A percentile compares a stretch with the other conserved stretches of the same genome.
Conservation (phyloP, 2,329 filamentous ascomycete species). For the Nemania abortiva region DNA sequence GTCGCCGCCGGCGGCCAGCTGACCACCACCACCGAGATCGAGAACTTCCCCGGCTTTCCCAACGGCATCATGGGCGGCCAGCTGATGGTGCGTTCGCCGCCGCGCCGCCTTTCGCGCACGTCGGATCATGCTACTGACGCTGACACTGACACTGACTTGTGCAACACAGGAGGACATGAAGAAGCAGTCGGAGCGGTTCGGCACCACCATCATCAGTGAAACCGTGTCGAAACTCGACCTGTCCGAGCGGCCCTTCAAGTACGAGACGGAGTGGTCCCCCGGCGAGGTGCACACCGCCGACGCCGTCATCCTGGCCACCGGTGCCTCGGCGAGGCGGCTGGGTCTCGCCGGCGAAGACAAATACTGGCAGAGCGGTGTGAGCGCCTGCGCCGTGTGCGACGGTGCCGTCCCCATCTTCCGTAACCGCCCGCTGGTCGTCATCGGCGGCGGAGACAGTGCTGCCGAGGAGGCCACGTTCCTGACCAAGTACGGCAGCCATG, state of each 20-base stretch:
- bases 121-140: too few species aligned
- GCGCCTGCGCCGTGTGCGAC: conserved; percentile 96
- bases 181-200: conserved; percentile 89
- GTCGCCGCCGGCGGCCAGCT: conserved; percentile 96
- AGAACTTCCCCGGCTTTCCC: conserved; percentile 98
- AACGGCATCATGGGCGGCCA: conserved; percentile 86
- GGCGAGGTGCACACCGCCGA: conserved; percentile 89
- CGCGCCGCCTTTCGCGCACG: background rate
- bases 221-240: conserved; percentile 92
- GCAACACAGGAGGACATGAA: conserved; percentile 81
- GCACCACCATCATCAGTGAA: conserved; percentile 92
- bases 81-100: conserved; percentile 75
- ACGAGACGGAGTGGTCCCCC: conserved; percentile 90
- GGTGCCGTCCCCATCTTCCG: conserved; percentile 97
- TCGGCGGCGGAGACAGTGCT: conserved; percentile 95
- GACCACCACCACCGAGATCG: conserved; percentile 97
- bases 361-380: conserved; percentile 98
- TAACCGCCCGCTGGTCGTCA: conserved; percentile 94
- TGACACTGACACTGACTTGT: background rate
- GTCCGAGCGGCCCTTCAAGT: conserved; percentile 86
- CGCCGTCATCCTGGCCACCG: conserved; percentile 92
- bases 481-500: conserved; percentile 96
- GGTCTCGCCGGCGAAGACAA: conserved; percentile 88
- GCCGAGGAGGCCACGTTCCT: conserved; percentile 98
- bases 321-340: conserved; percentile 88